A percentile compares a stretch with the other conserved stretches of the same genome.
These are phyloP conservation scores for Tuber magnatum DNA, from an alignment of 495 filamentous ascomycete genomes.

Conservation along the genomic window DNA sequence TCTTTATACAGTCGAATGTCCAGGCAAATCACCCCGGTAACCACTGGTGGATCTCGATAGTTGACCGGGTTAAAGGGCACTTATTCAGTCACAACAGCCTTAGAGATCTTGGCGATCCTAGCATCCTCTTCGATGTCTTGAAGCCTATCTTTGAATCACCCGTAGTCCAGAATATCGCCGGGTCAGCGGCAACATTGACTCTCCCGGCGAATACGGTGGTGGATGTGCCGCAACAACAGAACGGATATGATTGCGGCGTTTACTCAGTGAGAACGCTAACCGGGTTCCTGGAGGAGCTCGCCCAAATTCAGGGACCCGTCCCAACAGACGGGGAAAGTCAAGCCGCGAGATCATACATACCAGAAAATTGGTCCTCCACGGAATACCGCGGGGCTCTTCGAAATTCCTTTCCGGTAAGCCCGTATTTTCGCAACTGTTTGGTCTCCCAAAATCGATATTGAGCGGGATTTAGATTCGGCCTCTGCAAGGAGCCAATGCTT, in stretches of 20 bases:
- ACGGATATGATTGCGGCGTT: constrained; percentile 18
- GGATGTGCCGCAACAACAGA: constrained; percentile 4
- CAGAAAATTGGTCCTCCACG: not conserved
- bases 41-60: constrained; percentile 2
- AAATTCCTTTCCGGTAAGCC: not conserved
- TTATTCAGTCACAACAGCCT: not conserved
- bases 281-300: constrained; percentile 3
- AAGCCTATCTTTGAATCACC: not conserved
- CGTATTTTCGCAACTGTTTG: not conserved
- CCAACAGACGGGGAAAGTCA: not conserved
- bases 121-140: not conserved
- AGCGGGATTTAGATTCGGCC: not conserved
- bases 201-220: not conserved
- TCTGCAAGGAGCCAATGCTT: not conserved
- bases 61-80: constrained; percentile 3
- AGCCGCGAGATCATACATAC: not conserved
- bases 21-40: not conserved
- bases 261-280: constrained; percentile 2
- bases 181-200: not conserved
- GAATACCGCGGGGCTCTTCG: not conserved
- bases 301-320: not conserved
- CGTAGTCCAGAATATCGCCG: not conserved
- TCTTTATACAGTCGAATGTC: constrained; percentile 13
- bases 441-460: not conserved
- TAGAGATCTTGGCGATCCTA: not conserved